Conservation (phyloP, 1,284 basidiomycete species). For the Austroboletus novae-zelandiae region DNA sequence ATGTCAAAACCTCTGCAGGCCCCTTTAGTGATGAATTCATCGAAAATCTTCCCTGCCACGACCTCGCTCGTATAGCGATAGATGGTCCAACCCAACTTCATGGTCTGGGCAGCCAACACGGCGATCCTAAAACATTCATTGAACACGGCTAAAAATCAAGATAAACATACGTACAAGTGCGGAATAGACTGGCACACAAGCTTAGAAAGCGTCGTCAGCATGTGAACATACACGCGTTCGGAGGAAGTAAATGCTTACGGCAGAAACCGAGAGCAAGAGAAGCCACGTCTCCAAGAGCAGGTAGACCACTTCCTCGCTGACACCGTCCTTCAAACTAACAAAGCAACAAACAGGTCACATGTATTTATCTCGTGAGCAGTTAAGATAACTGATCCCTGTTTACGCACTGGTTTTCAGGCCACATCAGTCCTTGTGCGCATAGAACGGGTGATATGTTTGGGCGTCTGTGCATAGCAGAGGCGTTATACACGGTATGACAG, state of each 20-base stretch:
- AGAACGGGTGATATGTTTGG: slow-evolving; percentile 7
- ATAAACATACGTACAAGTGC: slow-evolving; percentile 36
- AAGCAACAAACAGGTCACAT: neutral
- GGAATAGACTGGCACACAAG: slow-evolving; percentile 49
- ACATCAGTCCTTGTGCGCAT: slow-evolving; percentile 39
- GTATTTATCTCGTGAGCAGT: no score
- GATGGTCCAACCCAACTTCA: slow-evolving; percentile 44
- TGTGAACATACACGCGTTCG: neutral
- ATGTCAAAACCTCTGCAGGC: slow-evolving; percentile 38
- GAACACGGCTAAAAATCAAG: neutral
- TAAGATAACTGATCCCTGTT: neutral
- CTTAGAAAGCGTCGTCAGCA: slow-evolving; percentile 24
- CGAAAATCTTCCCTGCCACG: slow-evolving; percentile 32
- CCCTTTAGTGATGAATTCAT: slow-evolving; percentile 32
- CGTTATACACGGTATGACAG: no score
- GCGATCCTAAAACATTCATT: slow-evolving; percentile 22
- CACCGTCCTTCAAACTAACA: slow-evolving; percentile 21
- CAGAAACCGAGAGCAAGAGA: slow-evolving; percentile 38
- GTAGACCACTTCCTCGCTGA: slow-evolving; percentile 43
- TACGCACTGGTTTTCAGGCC: slow-evolving; percentile 31
- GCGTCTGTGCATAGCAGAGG: no score
- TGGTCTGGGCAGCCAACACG: slow-evolving; percentile 40
- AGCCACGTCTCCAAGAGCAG: slow-evolving; percentile 45
- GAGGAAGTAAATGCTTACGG: slow-evolving; percentile 33
- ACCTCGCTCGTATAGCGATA: slow-evolving; percentile 37